Percentiles rank a stretch among this genome's conserved stretches.
Conservation (phyloP, 164 flowering plant species). For the Vitis riparia region DNA sequence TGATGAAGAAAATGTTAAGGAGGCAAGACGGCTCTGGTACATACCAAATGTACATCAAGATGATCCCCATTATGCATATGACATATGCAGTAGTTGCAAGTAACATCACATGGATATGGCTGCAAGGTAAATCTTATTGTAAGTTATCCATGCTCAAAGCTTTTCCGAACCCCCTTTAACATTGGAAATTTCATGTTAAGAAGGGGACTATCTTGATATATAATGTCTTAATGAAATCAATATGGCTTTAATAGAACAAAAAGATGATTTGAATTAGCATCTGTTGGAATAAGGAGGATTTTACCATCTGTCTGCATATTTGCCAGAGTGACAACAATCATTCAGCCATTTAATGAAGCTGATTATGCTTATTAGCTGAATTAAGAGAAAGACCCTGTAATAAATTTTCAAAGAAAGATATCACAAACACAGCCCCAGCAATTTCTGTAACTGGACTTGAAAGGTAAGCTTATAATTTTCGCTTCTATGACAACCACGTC, state of each 20-base stretch:
- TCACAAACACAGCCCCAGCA: neutral
- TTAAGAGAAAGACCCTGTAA: slow-evolving; percentile 79
- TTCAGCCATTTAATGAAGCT: slow-evolving; percentile 87
- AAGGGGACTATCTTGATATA: too few relatives aligned
- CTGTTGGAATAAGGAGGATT: slow-evolving; percentile 13
- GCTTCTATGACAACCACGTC: slow-evolving; percentile 4
- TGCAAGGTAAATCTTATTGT: slow-evolving; percentile 35
- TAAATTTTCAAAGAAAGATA: slow-evolving; percentile 8
- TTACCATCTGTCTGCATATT: slow-evolving; percentile 71
- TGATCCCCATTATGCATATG: slow-evolving; percentile 65
- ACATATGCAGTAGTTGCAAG: slow-evolving; percentile 66
- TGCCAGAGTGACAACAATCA: slow-evolving; percentile 59
- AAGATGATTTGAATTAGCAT: neutral
- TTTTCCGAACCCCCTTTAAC: too few relatives aligned
- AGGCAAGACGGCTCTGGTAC: slow-evolving; percentile 70
- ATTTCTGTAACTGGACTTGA: neutral
- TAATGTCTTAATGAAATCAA: too few relatives aligned
- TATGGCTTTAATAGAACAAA: too few relatives aligned
- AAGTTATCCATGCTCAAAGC: slow-evolving; percentile 4
- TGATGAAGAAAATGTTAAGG: slow-evolving; percentile 79
- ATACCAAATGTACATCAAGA: slow-evolving; percentile 89
- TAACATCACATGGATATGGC: slow-evolving; percentile 62
- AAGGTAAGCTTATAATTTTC: too few relatives aligned
- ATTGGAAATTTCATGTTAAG: too few relatives aligned
- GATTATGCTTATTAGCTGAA: slow-evolving; percentile 84